Evolutionary conservation across 805 yeast genomes (phyloP).

Genomic region (Clavispora carvajalis): DNA sequence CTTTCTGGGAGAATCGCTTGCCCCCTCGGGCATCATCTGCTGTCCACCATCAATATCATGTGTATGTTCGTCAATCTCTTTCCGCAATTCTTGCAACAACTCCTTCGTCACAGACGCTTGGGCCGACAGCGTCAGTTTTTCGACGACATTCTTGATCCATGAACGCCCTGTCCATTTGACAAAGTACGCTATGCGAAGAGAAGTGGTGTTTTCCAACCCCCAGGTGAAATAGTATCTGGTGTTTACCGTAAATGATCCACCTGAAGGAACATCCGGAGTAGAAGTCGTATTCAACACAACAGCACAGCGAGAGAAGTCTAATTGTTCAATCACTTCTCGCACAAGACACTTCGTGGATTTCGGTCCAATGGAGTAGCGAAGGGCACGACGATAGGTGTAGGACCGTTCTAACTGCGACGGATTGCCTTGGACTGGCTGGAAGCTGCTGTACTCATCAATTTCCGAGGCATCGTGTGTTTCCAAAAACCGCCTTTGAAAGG

Average conservation of each 20-base stretch:
- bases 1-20: background rate
- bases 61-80: slow-evolving; percentile 21
- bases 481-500: slow-evolving; percentile 40
- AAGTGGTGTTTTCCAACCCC: slow-evolving; percentile 60
- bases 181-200: slow-evolving; percentile 60
- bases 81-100: slow-evolving; percentile 43
- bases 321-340: slow-evolving; percentile 51
- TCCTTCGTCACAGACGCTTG: slow-evolving; percentile 58
- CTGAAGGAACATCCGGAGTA: slow-evolving; percentile 86
- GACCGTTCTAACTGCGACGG: slow-evolving; percentile 38
- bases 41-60: background rate
- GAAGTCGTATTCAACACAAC: slow-evolving; percentile 53
- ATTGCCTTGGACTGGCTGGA: slow-evolving; percentile 18
- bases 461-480: slow-evolving; percentile 62
- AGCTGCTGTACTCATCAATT: slow-evolving; percentile 35
- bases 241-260: slow-evolving; percentile 69
- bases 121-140: slow-evolving; percentile 68
- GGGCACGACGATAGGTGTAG: slow-evolving; percentile 58
- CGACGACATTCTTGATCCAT: slow-evolving; percentile 74
- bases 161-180: slow-evolving; percentile 86
- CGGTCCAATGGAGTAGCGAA: slow-evolving; percentile 68
- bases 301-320: slow-evolving; percentile 43
- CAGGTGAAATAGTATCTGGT: slow-evolving; percentile 73
- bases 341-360: slow-evolving; percentile 67
- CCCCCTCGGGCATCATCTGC: background rate